Percentiles rank a stretch among this genome's conserved stretches.
These are phyloP conservation scores for Quercus cerris DNA, from an alignment of 306 rosid species.

Conservation along the genomic window DNA sequence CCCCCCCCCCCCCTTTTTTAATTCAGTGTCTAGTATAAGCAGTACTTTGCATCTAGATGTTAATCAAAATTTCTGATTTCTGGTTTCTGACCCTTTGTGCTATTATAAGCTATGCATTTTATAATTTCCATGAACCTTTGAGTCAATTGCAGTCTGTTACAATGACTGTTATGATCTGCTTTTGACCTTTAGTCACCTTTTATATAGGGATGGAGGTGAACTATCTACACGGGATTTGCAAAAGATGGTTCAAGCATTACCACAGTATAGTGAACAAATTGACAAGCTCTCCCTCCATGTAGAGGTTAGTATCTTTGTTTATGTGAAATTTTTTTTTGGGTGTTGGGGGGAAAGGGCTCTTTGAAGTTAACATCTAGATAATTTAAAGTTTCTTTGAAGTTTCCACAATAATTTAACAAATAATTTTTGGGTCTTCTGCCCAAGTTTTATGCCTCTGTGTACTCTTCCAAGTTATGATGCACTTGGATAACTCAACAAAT, in stretches of 20 bases:
- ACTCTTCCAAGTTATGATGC: not conserved
- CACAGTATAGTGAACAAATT: slow-evolving; percentile 94
- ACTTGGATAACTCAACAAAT: not conserved
- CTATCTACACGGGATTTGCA: slow-evolving; percentile 91
- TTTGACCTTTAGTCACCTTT: slow-evolving; percentile 21
- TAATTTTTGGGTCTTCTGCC: not conserved
- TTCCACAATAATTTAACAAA: no score
- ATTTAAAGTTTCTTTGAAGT: no score
- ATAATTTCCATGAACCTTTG: not conserved
- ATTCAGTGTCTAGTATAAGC: no score
- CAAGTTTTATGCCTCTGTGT: not conserved
- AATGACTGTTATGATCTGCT: slow-evolving; percentile 9
- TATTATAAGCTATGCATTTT: slow-evolving; percentile 7
- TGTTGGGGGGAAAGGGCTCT: no score
- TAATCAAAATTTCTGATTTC: no score
- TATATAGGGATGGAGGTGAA: slow-evolving; percentile 62
- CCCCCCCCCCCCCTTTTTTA: no score
- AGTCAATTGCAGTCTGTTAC: not conserved
- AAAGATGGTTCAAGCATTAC: slow-evolving; percentile 98
- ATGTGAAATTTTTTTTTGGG: not conserved
- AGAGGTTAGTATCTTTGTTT: slow-evolving; percentile 62
- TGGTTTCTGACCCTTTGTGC: not conserved
- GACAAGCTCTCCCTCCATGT: slow-evolving; percentile 96
- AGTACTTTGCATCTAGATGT: no score
- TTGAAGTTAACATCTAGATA: no score